Evolutionary conservation across 495 filamentous ascomycete species (phyloP), one percentile per base, ranked within the genome.

Genomic region (Neohortaea acidophila): DNA sequence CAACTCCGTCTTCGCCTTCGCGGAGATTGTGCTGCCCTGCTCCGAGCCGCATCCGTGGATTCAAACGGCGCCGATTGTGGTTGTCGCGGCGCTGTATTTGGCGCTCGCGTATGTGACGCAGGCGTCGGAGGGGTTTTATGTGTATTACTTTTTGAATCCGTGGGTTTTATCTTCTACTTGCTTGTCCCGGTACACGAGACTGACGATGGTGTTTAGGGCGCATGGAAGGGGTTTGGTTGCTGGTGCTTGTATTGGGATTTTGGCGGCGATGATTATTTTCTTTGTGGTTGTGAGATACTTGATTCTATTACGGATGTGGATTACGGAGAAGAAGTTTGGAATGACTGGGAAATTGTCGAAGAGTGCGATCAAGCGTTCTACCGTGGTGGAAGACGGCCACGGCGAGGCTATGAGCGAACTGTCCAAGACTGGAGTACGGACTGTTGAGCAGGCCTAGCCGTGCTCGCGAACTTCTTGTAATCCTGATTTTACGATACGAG

Each of bases 31-130:
- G 27, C 45, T 89, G 19, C 59, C 81, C 2, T 62, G 77, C 2
- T 72, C 74, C 3, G 59, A 62, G 4, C 66, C 70, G 0, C 66
- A 70, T 1, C 75, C 58, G 8, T 64, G 62, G 56, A 51, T 72
- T 10, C 72, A 80, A 44, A 48, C 79, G 12, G 38, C 66, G 14
- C 66, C 65, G 46, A 59, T 79, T 2, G 45, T 81, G 32, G 15
- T 80, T 12, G 44, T 87, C 0, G 65, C 87, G 21, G 70, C 72
- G 0, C 54, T 77, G 3, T 92, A 92, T 51, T 67, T 84, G 4
- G 68, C 61, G 15, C 60, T 92, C 8, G 81, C 80, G 0, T 87
- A 85, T 53, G 45, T 92, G 21, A 85, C 77, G 10, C 52, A 69
- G 38, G 69, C 71, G 0, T 75, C 73, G 0, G 59, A 81, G 51